Evolutionary conservation across 768 basidiomycete genomes (phyloP), one percentile per base, ranked within the genome.

Genomic region (Trametes cingulata): DNA sequence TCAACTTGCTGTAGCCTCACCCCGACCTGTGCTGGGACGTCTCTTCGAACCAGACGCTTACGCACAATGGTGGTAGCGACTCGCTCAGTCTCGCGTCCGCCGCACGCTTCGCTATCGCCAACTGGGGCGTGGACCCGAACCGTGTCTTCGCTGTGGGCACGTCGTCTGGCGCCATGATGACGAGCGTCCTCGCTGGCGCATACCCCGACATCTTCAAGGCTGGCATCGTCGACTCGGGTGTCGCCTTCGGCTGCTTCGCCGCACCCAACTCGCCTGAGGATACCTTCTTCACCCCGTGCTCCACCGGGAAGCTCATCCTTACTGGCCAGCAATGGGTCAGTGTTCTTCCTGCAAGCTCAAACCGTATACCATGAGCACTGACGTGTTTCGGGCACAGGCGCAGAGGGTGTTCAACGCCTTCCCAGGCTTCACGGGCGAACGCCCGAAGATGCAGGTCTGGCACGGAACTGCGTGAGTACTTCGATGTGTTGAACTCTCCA

Each of bases 91-190:
- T 85, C 61, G 80, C 75, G 0, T 78, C 73, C 20, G 75, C 77
- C 68, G 75, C 80, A 39, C 73, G 76, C 37, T 84, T 76, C 64
- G 80, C 83, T 15, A 79, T 84, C 48, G 51, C 71, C 20, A 82
- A 74, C 71, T 82, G 74, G 59, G 75, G 74, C 35, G 82, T 81
- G 37, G 78, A 83, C 61, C 39, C 79, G 2, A 65, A 41, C 36
- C 74, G 76, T 39, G 82, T 84, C 58, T 84, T 78, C 68, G 78
- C 76, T 25, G 80, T 80, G 35, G 83, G 83, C 15, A 76, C 76
- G 3, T 79, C 78, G 4, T 83, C 82, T 2, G 84, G 83, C 42
- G 76, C 76, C 56, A 85, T 85, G 84, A 85, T 84, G 83, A 84
- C 83, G 56, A 81, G 79, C 65, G 82, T 84, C 24, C 72, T 84